Conservation (phyloP, 148 eudicot genomes). For the Dysphania ambrosioides region DNA sequence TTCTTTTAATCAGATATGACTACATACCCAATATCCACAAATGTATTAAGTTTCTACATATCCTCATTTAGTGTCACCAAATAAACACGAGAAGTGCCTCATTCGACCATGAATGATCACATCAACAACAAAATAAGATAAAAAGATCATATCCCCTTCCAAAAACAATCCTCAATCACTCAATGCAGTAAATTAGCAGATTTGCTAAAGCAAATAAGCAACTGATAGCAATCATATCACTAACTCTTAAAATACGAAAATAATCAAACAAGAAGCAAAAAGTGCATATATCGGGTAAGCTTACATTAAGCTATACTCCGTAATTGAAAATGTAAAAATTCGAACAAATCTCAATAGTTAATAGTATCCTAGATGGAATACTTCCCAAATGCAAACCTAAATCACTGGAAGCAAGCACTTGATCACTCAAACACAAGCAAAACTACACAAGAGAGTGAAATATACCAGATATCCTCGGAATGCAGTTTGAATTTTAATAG, state of each 20-base stretch:
- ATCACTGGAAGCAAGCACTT: too few relatives aligned
- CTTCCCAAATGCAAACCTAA: background rate
- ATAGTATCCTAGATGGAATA: background rate
- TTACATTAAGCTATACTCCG: too few relatives aligned
- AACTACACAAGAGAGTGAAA: too few relatives aligned
- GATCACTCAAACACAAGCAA: too few relatives aligned
- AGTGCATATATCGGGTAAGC: too few relatives aligned
- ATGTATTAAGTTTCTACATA: background rate
- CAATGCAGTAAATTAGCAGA: background rate
- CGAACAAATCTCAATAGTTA: background rate
- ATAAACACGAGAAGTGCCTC: background rate
- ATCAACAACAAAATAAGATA: too few relatives aligned
- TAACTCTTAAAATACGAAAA: too few relatives aligned
- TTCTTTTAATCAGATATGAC: background rate
- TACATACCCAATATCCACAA: background rate
- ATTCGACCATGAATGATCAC: too few relatives aligned
- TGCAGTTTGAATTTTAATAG: conserved; percentile 79
- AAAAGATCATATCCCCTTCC: background rate
- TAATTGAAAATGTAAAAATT: too few relatives aligned
- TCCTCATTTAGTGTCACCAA: background rate
- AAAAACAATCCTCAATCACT: background rate
- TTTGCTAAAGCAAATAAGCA: background rate
- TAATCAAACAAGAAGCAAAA: too few relatives aligned
- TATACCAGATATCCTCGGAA: conserved; percentile 76
- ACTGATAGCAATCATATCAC: background rate